Evolutionary conservation across 768 basidiomycete genomes (phyloP), one percentile per base, ranked within the genome.

Genomic region (Tephrocybe sp.): DNA sequence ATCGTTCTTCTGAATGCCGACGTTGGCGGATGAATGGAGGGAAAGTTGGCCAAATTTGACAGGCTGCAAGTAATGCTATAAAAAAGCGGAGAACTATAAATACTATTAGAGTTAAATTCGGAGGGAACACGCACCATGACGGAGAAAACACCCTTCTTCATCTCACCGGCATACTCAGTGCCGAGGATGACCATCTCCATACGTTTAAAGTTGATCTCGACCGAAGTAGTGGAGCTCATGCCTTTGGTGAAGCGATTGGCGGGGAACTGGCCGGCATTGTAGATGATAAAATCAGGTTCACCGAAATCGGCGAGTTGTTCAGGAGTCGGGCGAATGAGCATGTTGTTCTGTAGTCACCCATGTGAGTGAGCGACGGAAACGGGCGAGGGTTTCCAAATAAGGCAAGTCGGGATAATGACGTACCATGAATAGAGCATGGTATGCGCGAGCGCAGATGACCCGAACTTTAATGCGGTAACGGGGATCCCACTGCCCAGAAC

Each of bases 151-250:
- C 97, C 97, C 84, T 99, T 99, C 78, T 99, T 99, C 97, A 99
- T 99, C 77, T 99, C 94, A 43, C 94, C 94, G 25, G 94, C 94
- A 64, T 98, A 98, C 67, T 98, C 94, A 22, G 93, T 96, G 47
- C 91, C 96, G 60, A 99, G 91, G 64, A 99, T 98, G 63, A 99
- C 96, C 97, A 99, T 99, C 72, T 99, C 97, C 93, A 94, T 97
- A 32, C 97, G 91, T 79, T 97, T 97, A 75, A 99, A 98, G 83
- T 99, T 99, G 78, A 99, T 92, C 74, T 98, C 96, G 42, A 99
- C 96, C 2, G 95, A 97, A 5, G 97, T 98, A 25, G 94, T 92
- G 9, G 94, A 97, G 54, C 92, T 96, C 97, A 98, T 98, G 71
- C 97, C 97, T 77, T 97, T 93, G 53, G 97, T 99, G 82, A 98